These are phyloP conservation scores for Fraxinus ornus DNA, from an alignment of 305 asterid genomes.

Conservation along the genomic window DNA sequence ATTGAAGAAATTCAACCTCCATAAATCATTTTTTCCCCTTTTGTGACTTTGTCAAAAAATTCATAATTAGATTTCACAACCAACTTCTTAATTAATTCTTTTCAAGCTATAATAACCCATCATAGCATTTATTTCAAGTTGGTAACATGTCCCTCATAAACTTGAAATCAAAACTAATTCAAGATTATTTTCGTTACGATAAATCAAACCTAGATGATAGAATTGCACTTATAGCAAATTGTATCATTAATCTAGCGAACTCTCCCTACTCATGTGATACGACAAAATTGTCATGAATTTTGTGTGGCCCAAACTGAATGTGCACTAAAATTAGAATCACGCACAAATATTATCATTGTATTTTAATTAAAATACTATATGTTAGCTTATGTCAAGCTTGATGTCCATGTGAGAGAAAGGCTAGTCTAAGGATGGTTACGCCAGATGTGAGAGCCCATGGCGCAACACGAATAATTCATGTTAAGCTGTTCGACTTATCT, in stretches of 20 bases:
- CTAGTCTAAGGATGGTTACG: neutral
- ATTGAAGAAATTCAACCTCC: neutral
- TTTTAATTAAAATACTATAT: too few relatives aligned
- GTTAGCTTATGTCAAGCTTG: neutral
- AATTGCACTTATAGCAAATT: neutral
- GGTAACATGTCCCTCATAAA: neutral
- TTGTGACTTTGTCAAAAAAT: neutral
- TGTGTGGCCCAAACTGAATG: neutral
- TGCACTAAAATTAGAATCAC: neutral
- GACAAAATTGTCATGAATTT: neutral
- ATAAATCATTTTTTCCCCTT: neutral
- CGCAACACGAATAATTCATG: neutral
- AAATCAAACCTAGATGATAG: neutral
- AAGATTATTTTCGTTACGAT: neutral
- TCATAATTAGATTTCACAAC: neutral
- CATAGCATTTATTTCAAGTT: constrained; percentile 6
- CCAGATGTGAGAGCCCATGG: neutral
- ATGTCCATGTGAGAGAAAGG: neutral
- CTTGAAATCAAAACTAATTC: neutral
- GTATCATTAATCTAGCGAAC: neutral
- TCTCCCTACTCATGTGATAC: neutral
- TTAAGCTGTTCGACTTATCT: too few relatives aligned
- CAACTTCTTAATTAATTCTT: neutral
- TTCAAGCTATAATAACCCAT: neutral
- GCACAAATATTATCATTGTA: neutral